Evolutionary conservation across 495 filamentous ascomycete species (phyloP).

Genomic region (Penicillium coprophilum): DNA sequence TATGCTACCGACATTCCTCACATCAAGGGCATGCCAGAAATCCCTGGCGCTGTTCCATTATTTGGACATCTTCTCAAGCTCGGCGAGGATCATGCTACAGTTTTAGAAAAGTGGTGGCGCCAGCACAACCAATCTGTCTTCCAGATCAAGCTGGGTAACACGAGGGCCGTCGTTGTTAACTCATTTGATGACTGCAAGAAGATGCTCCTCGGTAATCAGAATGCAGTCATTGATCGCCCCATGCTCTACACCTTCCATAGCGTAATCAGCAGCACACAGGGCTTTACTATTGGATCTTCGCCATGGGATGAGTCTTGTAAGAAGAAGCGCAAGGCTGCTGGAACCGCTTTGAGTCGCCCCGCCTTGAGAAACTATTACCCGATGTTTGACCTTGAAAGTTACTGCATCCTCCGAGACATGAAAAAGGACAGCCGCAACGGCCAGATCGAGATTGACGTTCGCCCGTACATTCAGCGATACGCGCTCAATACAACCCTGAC

Average conservation of each 20-base stretch:
- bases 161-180: conserved; percentile 49
- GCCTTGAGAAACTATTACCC: conserved; percentile 47
- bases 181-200: conserved; percentile 47
- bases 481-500: conserved; percentile 54
- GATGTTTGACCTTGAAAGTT: conserved; percentile 55
- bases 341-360: conserved; percentile 44
- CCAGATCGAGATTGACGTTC: conserved; percentile 36
- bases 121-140: conserved; percentile 53
- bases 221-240: conserved; percentile 48
- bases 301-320: conserved; percentile 55
- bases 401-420: conserved; percentile 48
- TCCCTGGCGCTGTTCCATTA: conserved; percentile 50
- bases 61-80: conserved; percentile 55
- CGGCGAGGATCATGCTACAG: conserved; percentile 55
- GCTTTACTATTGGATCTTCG: conserved; percentile 46
- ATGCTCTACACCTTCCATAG: conserved; percentile 52
- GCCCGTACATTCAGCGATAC: conserved; percentile 49
- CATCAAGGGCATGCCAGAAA: conserved; percentile 51
- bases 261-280: conserved; percentile 47
- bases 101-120: conserved; percentile 54
- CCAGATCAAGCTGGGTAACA: conserved; percentile 56
- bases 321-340: conserved; percentile 52
- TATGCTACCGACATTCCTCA: conserved; percentile 45
- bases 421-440: conserved; percentile 42
- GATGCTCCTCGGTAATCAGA: conserved; percentile 48